Conservation (phyloP, 176 grass and related monocot species). For the Musa schizocarpa region DNA sequence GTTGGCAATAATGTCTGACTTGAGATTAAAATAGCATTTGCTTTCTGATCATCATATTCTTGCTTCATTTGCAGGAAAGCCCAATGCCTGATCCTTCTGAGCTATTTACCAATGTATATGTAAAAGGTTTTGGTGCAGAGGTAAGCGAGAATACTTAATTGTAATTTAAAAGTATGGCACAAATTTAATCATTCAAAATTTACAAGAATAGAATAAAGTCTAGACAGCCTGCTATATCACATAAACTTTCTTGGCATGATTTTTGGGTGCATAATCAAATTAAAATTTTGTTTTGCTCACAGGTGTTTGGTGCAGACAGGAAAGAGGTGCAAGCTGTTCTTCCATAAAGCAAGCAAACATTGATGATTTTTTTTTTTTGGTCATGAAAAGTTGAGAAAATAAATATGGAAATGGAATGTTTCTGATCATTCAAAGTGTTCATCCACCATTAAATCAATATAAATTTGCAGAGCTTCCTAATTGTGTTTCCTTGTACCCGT, state of each 20-base stretch:
- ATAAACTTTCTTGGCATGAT: background rate
- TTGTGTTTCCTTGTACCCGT: no score
- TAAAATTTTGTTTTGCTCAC: slow-evolving; percentile 10
- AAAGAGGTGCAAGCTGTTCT: slow-evolving; percentile 68
- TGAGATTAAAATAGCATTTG: background rate
- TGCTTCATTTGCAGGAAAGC: slow-evolving; percentile 39
- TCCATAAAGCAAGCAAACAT: slow-evolving; percentile 30
- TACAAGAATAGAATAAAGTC: no score
- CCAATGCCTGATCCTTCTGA: slow-evolving; percentile 77
- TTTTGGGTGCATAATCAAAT: background rate
- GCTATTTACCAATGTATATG: slow-evolving; percentile 76
- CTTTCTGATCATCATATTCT: slow-evolving; percentile 9
- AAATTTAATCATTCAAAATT: background rate
- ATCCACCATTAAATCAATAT: no score
- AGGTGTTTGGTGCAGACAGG: slow-evolving; percentile 78
- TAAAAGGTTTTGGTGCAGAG: slow-evolving; percentile 68
- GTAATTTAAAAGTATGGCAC: background rate
- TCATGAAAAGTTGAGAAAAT: background rate
- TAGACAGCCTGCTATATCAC: no score
- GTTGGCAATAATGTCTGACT: background rate
- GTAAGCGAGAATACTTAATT: slow-evolving; percentile 21
- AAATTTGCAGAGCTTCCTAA: no score
- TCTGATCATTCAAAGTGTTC: no score
- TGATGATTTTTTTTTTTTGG: background rate
- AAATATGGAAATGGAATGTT: no score